These are phyloP conservation scores for Stachybotrys chlorohalonatus DNA, from an alignment of 2,329 filamentous ascomycete genomes.

Conservation along the genomic window DNA sequence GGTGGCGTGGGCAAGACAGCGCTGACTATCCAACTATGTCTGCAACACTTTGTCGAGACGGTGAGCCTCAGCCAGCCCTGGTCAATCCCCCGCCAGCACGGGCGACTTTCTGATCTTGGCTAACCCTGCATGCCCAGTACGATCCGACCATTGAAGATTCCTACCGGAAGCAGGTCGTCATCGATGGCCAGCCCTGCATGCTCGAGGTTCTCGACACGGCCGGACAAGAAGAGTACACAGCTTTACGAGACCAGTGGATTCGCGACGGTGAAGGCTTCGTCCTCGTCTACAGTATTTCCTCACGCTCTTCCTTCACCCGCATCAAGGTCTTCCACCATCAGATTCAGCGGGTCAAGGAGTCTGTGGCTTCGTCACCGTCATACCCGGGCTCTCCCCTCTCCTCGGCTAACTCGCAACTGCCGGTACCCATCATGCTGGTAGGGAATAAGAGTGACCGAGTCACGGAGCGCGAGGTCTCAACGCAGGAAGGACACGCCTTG, in stretches of 20 bases:
- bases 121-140: slow-evolving; percentile 41
- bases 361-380: slow-evolving; percentile 64
- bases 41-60: slow-evolving; percentile 98
- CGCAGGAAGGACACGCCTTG: slow-evolving; percentile 86
- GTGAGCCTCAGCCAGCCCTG: slow-evolving; percentile 32
- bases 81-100: neutral
- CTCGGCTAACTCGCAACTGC: slow-evolving; percentile 48
- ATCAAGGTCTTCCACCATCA: slow-evolving; percentile 96
- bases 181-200: slow-evolving; percentile 94
- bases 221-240: slow-evolving; percentile 97
- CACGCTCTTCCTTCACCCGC: slow-evolving; percentile 85
- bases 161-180: slow-evolving; percentile 83
- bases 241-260: slow-evolving; percentile 95
- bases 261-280: slow-evolving; percentile 96
- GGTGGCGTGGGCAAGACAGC: slow-evolving; percentile 93
- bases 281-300: slow-evolving; percentile 96
- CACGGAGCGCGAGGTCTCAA: slow-evolving; percentile 91
- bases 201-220: slow-evolving; percentile 95
- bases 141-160: slow-evolving; percentile 85
- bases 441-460: slow-evolving; percentile 98
- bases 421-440: slow-evolving; percentile 93
- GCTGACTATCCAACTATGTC: slow-evolving; percentile 89
- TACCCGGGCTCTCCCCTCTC: slow-evolving; percentile 68
- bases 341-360: slow-evolving; percentile 96
- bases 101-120: slow-evolving; percentile 2